phyloP scores from a whole-genome alignment of 164 flowering plant genomes.

The Vitis rupestris region DNA sequence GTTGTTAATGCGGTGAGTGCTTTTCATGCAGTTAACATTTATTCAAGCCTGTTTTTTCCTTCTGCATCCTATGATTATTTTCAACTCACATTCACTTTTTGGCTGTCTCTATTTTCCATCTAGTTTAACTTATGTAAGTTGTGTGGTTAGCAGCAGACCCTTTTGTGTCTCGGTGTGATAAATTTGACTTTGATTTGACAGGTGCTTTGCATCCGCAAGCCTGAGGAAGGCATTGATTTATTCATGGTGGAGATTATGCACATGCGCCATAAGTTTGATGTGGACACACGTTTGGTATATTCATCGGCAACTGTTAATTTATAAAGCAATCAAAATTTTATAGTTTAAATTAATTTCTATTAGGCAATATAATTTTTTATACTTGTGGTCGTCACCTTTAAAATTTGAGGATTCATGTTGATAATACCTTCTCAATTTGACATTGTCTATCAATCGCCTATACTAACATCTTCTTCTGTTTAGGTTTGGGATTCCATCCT shows the following conservation, averaged over 20 bases:
- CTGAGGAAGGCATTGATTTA: slow-evolving; percentile 84
- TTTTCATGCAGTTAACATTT: background rate
- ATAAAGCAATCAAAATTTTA: too few species aligned
- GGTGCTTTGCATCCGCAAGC: slow-evolving; percentile 96
- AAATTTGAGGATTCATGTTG: too few species aligned
- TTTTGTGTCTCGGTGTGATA: background rate
- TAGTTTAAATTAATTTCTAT: too few species aligned
- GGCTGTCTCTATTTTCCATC: background rate
- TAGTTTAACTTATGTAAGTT: background rate
- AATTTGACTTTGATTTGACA: slow-evolving; percentile 19
- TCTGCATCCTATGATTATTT: background rate
- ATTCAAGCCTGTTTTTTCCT: background rate
- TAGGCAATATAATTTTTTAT: too few species aligned
- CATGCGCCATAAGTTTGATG: slow-evolving; percentile 99
- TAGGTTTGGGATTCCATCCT: too few species aligned
- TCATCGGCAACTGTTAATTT: background rate
- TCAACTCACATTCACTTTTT: background rate
- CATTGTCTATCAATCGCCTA: too few species aligned
- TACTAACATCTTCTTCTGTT: too few species aligned
- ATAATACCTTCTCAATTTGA: too few species aligned
- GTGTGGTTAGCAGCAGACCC: background rate
- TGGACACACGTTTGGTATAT: slow-evolving; percentile 92
- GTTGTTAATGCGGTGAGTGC: slow-evolving; percentile 82
- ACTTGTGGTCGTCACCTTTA: too few species aligned
- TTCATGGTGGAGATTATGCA: slow-evolving; percentile 99